Evolutionary conservation across 495 filamentous ascomycete species (phyloP).

Genomic region (Jackrogersella minutella): DNA sequence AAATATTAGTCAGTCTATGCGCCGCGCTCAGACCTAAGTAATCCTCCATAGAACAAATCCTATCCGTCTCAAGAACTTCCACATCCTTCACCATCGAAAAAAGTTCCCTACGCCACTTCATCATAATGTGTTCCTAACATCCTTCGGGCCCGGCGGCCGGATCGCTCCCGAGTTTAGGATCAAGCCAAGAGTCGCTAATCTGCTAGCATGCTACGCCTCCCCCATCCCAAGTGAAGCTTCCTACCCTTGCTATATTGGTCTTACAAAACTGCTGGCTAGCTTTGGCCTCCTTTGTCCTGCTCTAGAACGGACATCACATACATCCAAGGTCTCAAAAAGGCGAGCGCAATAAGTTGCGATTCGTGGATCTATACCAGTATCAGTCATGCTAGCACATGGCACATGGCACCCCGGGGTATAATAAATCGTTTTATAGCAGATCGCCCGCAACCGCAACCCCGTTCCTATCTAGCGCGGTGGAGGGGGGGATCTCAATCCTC

Average conservation of each 20-base stretch:
- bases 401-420: too few species aligned
- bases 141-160: conserved; percentile 16
- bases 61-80: background rate
- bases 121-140: background rate
- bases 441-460: too few species aligned
- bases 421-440: too few species aligned
- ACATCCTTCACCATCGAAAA: background rate
- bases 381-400: too few species aligned
- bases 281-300: background rate
- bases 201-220: background rate
- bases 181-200: conserved; percentile 6
- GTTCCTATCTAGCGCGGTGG: background rate
- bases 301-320: too few species aligned
- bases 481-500: background rate
- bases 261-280: too few species aligned
- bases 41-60: background rate
- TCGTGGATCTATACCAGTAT: too few species aligned
- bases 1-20: background rate
- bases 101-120: background rate
- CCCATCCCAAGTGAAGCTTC: background rate
- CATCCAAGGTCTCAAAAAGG: too few species aligned
- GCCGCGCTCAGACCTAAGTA: background rate
- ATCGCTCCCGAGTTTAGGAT: background rate
- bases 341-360: too few species aligned
- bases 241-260: too few species aligned